A percentile compares a stretch with the other conserved stretches of the same genome.
Evolutionary conservation across 352 stramenopile genomes (phyloP).

Genomic region (Phytopythium boreale): DNA sequence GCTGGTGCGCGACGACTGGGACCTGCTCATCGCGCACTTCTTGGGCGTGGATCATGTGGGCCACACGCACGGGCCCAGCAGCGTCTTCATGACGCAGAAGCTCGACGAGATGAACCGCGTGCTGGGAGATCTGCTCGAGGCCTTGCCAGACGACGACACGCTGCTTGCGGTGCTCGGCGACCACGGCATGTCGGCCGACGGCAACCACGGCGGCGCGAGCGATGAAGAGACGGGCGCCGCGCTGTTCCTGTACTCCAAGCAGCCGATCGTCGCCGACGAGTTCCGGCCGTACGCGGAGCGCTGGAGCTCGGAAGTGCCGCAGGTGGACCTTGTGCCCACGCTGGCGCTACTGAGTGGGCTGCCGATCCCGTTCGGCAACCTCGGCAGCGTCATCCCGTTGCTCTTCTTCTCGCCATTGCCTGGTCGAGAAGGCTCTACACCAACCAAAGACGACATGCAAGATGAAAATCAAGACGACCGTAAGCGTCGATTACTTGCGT

Average conservation of each 20-base stretch:
- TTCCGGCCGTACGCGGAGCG: constrained; percentile 23
- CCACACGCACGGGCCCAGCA: constrained; percentile 95
- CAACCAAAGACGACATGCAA: not conserved
- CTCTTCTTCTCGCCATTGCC: constrained; percentile 64
- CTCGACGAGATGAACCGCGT: constrained; percentile 95
- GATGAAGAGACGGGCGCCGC: constrained; percentile 95
- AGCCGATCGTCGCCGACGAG: constrained; percentile 24
- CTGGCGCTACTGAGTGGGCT: constrained; percentile 92
- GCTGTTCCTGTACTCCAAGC: constrained; percentile 91
- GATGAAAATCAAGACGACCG: not conserved
- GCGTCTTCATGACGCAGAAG: constrained; percentile 93
- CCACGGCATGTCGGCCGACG: constrained; percentile 98
- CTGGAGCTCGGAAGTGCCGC: constrained; percentile 54
- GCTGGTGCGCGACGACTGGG: constrained; percentile 63
- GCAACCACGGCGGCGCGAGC: constrained; percentile 97
- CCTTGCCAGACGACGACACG: constrained; percentile 64
- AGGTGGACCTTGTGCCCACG: constrained; percentile 97
- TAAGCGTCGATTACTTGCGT: constrained; percentile 7
- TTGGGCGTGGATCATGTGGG: constrained; percentile 97
- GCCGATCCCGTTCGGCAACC: constrained; percentile 95
- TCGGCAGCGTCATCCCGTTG: constrained; percentile 92
- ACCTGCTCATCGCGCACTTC: constrained; percentile 85
- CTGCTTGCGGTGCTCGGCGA: constrained; percentile 95
- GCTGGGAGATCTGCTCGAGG: constrained; percentile 69
- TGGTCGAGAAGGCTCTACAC: not conserved